Conservation (phyloP, 2,329 filamentous ascomycete species). For the Fusarium brachygibbosum region DNA sequence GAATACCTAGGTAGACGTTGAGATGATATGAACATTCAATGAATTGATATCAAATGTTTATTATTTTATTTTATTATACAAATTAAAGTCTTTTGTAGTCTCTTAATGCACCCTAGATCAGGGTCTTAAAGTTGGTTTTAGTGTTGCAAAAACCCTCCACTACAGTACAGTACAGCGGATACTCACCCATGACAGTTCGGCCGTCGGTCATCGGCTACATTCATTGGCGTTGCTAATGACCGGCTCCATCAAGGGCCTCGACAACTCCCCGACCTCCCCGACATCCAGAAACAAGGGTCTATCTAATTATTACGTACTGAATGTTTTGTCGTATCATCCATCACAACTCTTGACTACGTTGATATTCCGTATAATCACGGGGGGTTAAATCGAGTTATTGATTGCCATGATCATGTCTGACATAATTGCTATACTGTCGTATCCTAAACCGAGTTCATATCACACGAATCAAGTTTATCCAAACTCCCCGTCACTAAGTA, state of each 20-base stretch:
- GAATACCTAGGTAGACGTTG: neutral
- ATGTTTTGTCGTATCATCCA: neutral
- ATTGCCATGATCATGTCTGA: neutral
- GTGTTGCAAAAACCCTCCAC: slow-evolving; percentile 20
- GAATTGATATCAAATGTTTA: neutral
- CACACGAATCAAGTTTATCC: neutral
- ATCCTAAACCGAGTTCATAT: neutral
- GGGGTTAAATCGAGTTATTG: neutral
- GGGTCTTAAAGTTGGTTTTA: slow-evolving; percentile 23
- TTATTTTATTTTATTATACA: neutral
- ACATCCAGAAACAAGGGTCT: slow-evolving; percentile 25
- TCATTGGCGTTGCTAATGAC: slow-evolving; percentile 30
- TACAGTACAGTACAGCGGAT: slow-evolving; percentile 20
- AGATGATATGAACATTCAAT: neutral
- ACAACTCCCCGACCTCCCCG: slow-evolving; percentile 45
- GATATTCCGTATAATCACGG: neutral
- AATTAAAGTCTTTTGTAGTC: neutral
- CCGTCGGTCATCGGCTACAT: slow-evolving; percentile 40
- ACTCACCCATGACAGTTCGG: slow-evolving; percentile 14
- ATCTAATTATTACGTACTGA: slow-evolving; percentile 28
- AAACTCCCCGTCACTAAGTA: slow-evolving; percentile 24
- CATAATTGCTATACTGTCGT: neutral
- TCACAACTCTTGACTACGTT: neutral
- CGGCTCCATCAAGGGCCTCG: slow-evolving; percentile 28
- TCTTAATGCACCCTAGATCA: slow-evolving; percentile 4